Evolutionary conservation across 2,329 filamentous ascomycete species (phyloP).

Genomic region (Zasmidium citrigriseum): DNA sequence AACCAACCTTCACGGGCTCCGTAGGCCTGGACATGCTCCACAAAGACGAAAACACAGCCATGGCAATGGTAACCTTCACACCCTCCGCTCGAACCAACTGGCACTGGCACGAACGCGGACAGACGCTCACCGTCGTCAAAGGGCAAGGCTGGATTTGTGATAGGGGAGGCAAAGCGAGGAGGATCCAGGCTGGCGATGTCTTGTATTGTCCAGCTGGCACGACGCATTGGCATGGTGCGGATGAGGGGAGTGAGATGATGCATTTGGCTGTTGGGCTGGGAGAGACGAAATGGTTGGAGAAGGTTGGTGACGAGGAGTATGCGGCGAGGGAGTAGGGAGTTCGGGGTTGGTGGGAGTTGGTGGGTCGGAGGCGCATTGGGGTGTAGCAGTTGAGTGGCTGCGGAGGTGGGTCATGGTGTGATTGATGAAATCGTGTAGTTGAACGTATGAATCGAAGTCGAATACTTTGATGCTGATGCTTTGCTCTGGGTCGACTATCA

Average conservation of each 20-base stretch:
- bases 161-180: slow-evolving; percentile 37
- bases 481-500: too few relatives aligned
- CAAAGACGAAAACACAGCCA: background rate
- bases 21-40: background rate
- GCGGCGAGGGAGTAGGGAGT: background rate
- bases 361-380: background rate
- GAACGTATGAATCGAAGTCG: too few relatives aligned
- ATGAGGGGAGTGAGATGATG: slow-evolving; percentile 41
- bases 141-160: slow-evolving; percentile 42
- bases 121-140: slow-evolving; percentile 24
- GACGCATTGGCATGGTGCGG: slow-evolving; percentile 48
- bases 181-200: slow-evolving; percentile 42
- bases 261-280: slow-evolving; percentile 29
- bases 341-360: background rate
- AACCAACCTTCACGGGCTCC: background rate
- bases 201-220: slow-evolving; percentile 43
- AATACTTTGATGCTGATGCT: too few relatives aligned
- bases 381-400: background rate
- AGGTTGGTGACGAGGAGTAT: background rate
- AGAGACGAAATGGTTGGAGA: background rate
- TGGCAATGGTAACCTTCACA: background rate
- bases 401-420: too few relatives aligned
- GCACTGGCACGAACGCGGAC: background rate
- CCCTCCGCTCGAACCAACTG: background rate
- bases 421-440: too few relatives aligned